Evolutionary conservation across 208 protist species (phyloP), one percentile per base, ranked within the genome.

Genomic region (Leishmania martiniquensis): DNA sequence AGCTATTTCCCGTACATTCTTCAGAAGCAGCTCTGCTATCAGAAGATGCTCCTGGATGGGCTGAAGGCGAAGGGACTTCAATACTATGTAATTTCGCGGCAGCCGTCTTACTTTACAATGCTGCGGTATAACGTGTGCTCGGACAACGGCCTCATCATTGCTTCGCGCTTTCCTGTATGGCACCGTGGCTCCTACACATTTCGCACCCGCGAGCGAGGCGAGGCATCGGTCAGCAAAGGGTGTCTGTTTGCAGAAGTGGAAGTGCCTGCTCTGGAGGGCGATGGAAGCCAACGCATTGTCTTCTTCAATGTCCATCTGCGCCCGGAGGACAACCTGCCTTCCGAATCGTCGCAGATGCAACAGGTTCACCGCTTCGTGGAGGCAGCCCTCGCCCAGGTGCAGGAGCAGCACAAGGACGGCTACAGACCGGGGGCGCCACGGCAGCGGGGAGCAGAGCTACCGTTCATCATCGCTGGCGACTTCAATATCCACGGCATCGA

Each of bases 271-370:
- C 0, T 29, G n/a, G 49, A 71, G 13, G 60, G 76, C 66, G 74
- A 75, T 29, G 82, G 67, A 4, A 80, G 59, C 45, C 85, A 83
- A 72, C 82, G 83, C 2, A 72, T 97, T 13, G 79, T 95, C 20
- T 90, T 96, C 73, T 96, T 98, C 77, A 96, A 96, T 72, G 89
- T 96, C 6, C 93, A 98, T 75, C 82, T 98, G 51, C 87, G 91
- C 7, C 87, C 89, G 10, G 88, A 95, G 77, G 91, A 95, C 52
- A 76, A 83, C 59, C 59, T 78, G 62, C 80, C 88, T 15, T 76
- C 75, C 20, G 87, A 90, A 47, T 93, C 88, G 22, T 83, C 87
- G 67, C 92, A 96, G 81, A 85, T 96, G n/a, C 86, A 91, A 76
- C 86, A 98, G 76, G 85, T 91, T 54, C 80, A 85, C 47, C 90